Conservation (phyloP, 345 rosid genomes). For the Brassica napus region Da-Ae NC_063439.1:17228501-17229000, state of each 20-base stretch:
- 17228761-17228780: constrained; percentile 57
- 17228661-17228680: constrained; percentile 96
- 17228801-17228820: not conserved
- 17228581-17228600: constrained; percentile 46
- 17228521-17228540: constrained; percentile 79
- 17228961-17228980: not conserved
- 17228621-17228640: constrained; percentile 89
- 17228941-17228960: not conserved
- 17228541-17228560: constrained; percentile 81
- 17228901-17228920: not conserved
- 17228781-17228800: not conserved
- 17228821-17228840: not conserved
- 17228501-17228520: constrained; percentile 75
- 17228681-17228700: constrained; percentile 86
- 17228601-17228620: constrained; percentile 74
- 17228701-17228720: constrained; percentile 72
- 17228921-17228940: not conserved
- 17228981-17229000: not conserved
- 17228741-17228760: constrained; percentile 85
- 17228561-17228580: constrained; percentile 55
- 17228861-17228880: not conserved
- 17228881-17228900: too few relatives aligned
- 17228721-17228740: constrained; percentile 83
- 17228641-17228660: constrained; percentile 94
- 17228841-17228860: not conserved